A percentile compares a stretch with the other conserved stretches of the same genome.
Conservation (phyloP, 2,329 filamentous ascomycete species). For the Colletotrichum somersetense region DNA sequence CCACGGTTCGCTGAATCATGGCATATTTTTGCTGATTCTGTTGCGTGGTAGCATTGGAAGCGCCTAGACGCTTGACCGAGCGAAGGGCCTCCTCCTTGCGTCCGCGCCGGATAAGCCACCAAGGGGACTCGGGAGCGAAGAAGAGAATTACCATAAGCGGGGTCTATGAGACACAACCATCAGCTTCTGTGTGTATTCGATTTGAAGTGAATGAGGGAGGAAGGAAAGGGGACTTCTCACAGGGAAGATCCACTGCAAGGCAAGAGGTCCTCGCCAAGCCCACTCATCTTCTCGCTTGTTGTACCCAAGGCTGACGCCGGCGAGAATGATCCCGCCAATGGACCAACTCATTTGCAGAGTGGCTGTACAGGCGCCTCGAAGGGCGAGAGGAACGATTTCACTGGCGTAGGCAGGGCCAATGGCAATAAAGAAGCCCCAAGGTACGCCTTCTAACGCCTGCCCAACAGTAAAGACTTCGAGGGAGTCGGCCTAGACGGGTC, state of each 20-base stretch:
- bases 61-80: constrained; percentile 61
- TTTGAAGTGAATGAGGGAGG: no score
- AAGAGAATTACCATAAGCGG: constrained; percentile 66
- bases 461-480: constrained; percentile 59
- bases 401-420: constrained; percentile 71
- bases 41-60: constrained; percentile 43
- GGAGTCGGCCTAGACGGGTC: constrained; percentile 51
- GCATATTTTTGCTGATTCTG: constrained; percentile 60
- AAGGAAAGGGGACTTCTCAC: constrained; percentile 1
- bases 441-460: constrained; percentile 70
- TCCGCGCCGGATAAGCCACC: constrained; percentile 67
- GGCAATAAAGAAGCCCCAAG: constrained; percentile 74
- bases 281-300: constrained; percentile 53
- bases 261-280: constrained; percentile 62
- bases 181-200: background rate
- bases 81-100: constrained; percentile 56
- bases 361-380: constrained; percentile 68
- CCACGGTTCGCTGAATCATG: constrained; percentile 69
- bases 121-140: constrained; percentile 64
- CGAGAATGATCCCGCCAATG: constrained; percentile 71
- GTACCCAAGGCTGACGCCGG: constrained; percentile 65
- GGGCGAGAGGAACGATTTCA: constrained; percentile 69
- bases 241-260: constrained; percentile 70
- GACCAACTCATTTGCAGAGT: constrained; percentile 76
- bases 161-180: constrained; percentile 48